Conservation (phyloP, 208 protist species). For the Leishmania tarentolae region DNA sequence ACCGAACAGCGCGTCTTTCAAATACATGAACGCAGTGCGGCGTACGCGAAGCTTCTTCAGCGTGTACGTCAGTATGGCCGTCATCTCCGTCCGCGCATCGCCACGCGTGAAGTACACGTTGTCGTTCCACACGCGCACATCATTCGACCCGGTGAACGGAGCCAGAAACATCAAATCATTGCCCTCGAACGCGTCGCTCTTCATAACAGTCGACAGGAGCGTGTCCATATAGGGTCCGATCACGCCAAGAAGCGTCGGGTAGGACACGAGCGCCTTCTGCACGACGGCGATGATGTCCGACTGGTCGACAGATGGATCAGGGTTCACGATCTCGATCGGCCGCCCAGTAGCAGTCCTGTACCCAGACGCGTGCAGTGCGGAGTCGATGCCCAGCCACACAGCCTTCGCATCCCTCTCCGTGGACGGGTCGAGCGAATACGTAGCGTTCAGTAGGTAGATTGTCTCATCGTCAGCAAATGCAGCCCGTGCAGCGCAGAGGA, state of each 20-base stretch:
- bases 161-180: constrained; percentile 33
- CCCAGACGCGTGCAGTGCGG: constrained; percentile 22
- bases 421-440: constrained; percentile 13
- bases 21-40: constrained; percentile 67
- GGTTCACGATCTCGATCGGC: constrained; percentile 20
- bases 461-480: too few relatives aligned
- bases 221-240: constrained; percentile 10
- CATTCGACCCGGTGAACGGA: constrained; percentile 20
- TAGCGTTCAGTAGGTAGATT: constrained; percentile 28
- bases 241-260: constrained; percentile 17
- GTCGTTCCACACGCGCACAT: constrained; percentile 26
- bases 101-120: constrained; percentile 36
- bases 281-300: constrained; percentile 12
- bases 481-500: background rate
- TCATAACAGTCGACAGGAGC: background rate
- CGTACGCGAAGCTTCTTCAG: constrained; percentile 18
- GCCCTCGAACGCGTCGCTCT: background rate
- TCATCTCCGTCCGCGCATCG: constrained; percentile 39
- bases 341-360: constrained; percentile 12
- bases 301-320: background rate
- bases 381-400: constrained; percentile 23
- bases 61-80: constrained; percentile 36
- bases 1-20: constrained; percentile 39
- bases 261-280: background rate
- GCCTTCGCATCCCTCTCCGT: constrained; percentile 11